These are phyloP conservation scores for Crithidia bombi DNA, from an alignment of 208 protist genomes.

Conservation along the genomic window DNA sequence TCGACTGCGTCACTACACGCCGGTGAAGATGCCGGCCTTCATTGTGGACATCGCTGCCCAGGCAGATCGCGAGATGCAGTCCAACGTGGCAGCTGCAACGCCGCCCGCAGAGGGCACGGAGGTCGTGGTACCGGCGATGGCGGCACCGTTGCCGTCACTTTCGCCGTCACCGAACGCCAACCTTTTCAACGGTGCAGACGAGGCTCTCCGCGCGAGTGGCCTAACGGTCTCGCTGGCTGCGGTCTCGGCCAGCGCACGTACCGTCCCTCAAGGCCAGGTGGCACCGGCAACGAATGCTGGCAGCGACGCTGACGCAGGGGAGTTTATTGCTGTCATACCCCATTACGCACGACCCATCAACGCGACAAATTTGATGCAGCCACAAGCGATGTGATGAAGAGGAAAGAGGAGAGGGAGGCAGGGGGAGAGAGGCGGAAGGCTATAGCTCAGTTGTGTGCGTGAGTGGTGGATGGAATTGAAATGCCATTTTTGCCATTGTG, in stretches of 20 bases:
- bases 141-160: neutral
- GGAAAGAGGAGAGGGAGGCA: neutral
- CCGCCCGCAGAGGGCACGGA: neutral
- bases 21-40: constrained; percentile 21
- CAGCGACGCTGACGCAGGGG: neutral
- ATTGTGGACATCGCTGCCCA: constrained; percentile 17
- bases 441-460: too few relatives aligned
- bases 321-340: neutral
- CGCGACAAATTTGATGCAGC: constrained; percentile 1
- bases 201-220: neutral
- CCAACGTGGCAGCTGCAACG: neutral
- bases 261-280: neutral
- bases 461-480: too few relatives aligned
- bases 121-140: constrained; percentile 11
- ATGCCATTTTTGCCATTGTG: too few relatives aligned
- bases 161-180: neutral
- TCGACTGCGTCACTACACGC: constrained; percentile 20
- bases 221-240: neutral
- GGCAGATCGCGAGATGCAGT: constrained; percentile 21
- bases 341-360: neutral
- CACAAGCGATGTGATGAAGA: neutral
- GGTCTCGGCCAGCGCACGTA: neutral
- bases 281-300: neutral
- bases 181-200: neutral
- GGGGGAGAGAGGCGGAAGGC: too few relatives aligned